A percentile compares a stretch with the other conserved stretches of the same genome.
Evolutionary conservation across 257 asterid genomes (phyloP).

Genomic region (Plectranthus barbatus): DNA sequence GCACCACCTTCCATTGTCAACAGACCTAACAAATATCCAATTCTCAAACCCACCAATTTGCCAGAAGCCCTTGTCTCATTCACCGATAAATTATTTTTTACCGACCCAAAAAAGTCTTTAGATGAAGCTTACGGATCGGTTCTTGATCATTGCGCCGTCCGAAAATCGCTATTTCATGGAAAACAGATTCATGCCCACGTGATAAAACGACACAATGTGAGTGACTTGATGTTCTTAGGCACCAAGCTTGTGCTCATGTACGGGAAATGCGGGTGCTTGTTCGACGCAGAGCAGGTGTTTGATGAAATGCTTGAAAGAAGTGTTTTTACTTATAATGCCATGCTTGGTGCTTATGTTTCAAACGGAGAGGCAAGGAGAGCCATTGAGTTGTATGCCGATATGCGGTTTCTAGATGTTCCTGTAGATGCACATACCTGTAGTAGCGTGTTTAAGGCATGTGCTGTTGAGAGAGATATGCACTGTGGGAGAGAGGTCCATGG

Average conservation of each 20-base stretch:
- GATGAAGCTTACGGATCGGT: slow-evolving; percentile 48
- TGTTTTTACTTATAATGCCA: slow-evolving; percentile 69
- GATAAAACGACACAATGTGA: slow-evolving; percentile 24
- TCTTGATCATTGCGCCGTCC: slow-evolving; percentile 47
- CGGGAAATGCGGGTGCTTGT: slow-evolving; percentile 52
- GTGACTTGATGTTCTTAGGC: slow-evolving; percentile 43
- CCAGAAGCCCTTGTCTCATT: slow-evolving; percentile 30
- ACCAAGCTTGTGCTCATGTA: slow-evolving; percentile 63
- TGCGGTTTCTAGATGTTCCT: slow-evolving; percentile 38
- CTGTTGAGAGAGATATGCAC: slow-evolving; percentile 24
- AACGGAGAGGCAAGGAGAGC: slow-evolving; percentile 38
- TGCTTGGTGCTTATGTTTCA: slow-evolving; percentile 63
- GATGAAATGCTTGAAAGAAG: slow-evolving; percentile 58
- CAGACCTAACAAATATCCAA: slow-evolving; percentile 1
- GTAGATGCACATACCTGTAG: slow-evolving; percentile 56
- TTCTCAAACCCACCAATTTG: slow-evolving; percentile 17
- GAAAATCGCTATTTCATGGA: slow-evolving; percentile 31
- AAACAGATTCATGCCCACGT: slow-evolving; percentile 61
- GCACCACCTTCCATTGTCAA: slow-evolving; percentile 13
- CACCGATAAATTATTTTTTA: slow-evolving; percentile 9
- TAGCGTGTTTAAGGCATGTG: slow-evolving; percentile 53
- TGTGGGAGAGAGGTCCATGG: slow-evolving; percentile 69
- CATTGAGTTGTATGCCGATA: slow-evolving; percentile 38
- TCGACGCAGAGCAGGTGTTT: slow-evolving; percentile 50
- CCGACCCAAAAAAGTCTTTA: slow-evolving; percentile 16